Base-by-base conservation (phyloP, 1,284 basidiomycete genomes). In the Pterula multifida region DNA sequence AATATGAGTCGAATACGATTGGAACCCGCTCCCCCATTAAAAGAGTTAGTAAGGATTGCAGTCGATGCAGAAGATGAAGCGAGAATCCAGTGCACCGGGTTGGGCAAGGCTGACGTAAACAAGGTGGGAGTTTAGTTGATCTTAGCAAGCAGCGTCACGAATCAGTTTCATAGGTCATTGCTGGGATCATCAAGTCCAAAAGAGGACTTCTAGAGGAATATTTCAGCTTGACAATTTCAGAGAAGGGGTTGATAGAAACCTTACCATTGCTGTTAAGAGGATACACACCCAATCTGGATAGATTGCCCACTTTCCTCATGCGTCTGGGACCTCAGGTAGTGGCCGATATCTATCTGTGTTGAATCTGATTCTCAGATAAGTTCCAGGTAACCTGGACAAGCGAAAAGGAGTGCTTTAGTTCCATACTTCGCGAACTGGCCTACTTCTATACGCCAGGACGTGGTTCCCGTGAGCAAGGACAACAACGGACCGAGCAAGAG, bases 121-220 rank as follows among this genome's bases (percentile, higher is more conserved):
- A 72, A 90, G 50, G 92, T 91, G 57, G 57, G 81, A 63, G 26
- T n/a, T 4, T 48, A 24, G 46, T n/a, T 51, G 17, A 39, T 39
- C 26, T 51, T 28, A 17, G n/a, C 13, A 6, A n/a, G 39, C 6
- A 11, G 39, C n/a, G 9, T 39, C 32, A 21, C 36, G 19, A 32
- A 24, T 49, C 13, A 28, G 47, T 21, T 23, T 19, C 45, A 26
- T 51, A 89, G 86, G 71, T 72, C 48, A 87, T 90, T 45, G 63
- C 72, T 6, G 65, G 72, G 17, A 75, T 75, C 9, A 62, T 90
- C 3, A 68, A 78, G 51, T 58, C 65, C 1, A 76, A 78, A 13
- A 75, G 85, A 2, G 86, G 86, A 11, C 97, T 98, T 94, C 68
- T 98, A 1, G 70, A 80, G 6, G 95, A 98, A 58, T 98, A 98